These are phyloP conservation scores for Rhododendron kiyosumense DNA, from an alignment of 148 eudicot genomes.

Conservation along the genomic window DNA sequence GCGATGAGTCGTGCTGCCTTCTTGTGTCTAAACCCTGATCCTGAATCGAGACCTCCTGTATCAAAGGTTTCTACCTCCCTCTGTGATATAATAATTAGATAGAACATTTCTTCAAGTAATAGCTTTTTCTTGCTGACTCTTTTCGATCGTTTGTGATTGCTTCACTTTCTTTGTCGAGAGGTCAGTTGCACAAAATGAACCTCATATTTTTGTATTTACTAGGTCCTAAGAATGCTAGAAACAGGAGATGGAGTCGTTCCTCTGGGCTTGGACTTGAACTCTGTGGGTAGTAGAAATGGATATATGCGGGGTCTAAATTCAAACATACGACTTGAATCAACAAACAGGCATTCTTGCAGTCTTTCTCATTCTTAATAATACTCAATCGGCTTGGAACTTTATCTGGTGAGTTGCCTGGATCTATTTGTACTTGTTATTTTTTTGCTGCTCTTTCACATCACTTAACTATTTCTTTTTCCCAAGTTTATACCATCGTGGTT, in stretches of 20 bases:
- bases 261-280: slow-evolving; percentile 43
- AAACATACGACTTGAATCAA: slow-evolving; percentile 28
- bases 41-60: slow-evolving; percentile 76
- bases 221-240: slow-evolving; percentile 69
- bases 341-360: slow-evolving; percentile 47
- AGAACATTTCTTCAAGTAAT: background rate
- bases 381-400: background rate
- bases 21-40: slow-evolving; percentile 79
- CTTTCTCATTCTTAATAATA: slow-evolving; percentile 36
- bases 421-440: background rate
- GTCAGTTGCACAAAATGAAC: background rate
- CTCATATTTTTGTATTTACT: background rate
- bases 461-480: background rate
- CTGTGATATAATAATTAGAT: background rate
- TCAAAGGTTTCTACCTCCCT: slow-evolving; percentile 54
- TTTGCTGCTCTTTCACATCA: background rate
- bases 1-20: slow-evolving; percentile 69
- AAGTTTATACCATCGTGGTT: background rate
- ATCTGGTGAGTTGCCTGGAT: slow-evolving; percentile 6
- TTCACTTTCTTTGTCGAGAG: background rate
- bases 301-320: slow-evolving; percentile 40
- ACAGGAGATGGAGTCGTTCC: slow-evolving; percentile 50
- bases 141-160: background rate
- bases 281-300: slow-evolving; percentile 51
- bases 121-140: background rate